Evolutionary conservation across 495 filamentous ascomycete genomes (phyloP).

Genomic region (Penicillium maclennaniae): DNA sequence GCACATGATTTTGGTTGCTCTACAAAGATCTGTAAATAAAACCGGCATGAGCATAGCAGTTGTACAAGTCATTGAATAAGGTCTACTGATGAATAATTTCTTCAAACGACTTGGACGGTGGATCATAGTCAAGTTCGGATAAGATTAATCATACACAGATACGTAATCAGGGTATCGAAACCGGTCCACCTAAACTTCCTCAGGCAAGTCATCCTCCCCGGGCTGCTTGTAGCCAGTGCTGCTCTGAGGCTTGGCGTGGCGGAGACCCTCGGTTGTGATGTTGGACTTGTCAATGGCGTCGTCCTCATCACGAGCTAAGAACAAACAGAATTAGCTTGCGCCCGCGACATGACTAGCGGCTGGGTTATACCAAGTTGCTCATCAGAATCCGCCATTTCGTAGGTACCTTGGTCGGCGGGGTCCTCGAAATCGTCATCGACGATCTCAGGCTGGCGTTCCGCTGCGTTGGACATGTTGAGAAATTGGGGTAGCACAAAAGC

Average conservation of each 20-base stretch:
- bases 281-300: conserved; percentile 8
- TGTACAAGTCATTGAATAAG: no score
- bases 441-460: neutral
- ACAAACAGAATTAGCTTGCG: neutral
- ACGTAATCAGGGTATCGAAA: neutral
- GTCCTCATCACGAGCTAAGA: conserved; percentile 12
- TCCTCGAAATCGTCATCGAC: neutral
- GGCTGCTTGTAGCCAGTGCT: conserved; percentile 7
- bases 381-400: neutral
- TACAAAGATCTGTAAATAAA: no score
- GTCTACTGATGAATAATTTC: no score
- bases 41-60: no score
- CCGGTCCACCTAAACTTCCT: neutral
- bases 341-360: neutral
- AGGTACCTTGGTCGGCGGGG: neutral
- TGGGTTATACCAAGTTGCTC: neutral
- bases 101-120: no score
- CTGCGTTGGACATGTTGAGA: no score
- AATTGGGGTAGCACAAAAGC: no score
- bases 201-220: conserved; percentile 3
- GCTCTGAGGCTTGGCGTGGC: conserved; percentile 3
- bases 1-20: no score
- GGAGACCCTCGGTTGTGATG: conserved; percentile 3
- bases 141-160: no score
- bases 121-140: no score